These are phyloP conservation scores for Blastomyces percursus DNA, from an alignment of 2,329 filamentous ascomycete species.

Conservation along the genomic window DNA sequence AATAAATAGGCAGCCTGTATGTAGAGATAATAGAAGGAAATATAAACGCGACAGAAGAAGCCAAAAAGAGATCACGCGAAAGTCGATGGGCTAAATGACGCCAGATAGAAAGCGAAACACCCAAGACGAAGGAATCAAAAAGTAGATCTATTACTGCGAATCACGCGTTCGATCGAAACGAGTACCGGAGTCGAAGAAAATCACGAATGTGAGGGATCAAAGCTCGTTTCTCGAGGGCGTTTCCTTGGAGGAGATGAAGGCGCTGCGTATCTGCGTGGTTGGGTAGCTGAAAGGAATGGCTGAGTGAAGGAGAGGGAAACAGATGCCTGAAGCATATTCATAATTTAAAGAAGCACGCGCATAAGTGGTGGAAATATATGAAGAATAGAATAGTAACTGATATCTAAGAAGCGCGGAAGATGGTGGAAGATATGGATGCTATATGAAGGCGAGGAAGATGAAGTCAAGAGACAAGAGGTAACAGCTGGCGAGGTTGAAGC, in stretches of 20 bases:
- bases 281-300: background rate
- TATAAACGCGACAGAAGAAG: slow-evolving; percentile 11
- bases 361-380: background rate
- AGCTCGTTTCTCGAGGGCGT: slow-evolving; percentile 2
- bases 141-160: slow-evolving; percentile 1
- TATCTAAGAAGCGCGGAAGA: background rate
- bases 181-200: background rate
- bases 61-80: slow-evolving; percentile 7
- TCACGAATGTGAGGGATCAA: background rate
- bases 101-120: slow-evolving; percentile 11
- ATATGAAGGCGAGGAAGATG: background rate
- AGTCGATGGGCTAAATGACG: slow-evolving; percentile 8
- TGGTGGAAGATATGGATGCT: background rate
- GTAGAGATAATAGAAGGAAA: slow-evolving; percentile 19
- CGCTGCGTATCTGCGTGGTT: background rate
- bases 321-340: slow-evolving; percentile 8
- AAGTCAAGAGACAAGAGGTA: too few relatives aligned
- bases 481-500: background rate
- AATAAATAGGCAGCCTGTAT: slow-evolving; percentile 41
- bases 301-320: background rate
- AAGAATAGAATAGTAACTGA: slow-evolving; percentile 1
- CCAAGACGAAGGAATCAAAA: slow-evolving; percentile 6
- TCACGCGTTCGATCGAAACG: background rate
- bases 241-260: background rate
- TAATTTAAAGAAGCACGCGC: background rate